A percentile compares a stretch with the other conserved stretches of the same genome.
Evolutionary conservation across 2,329 filamentous ascomycete genomes (phyloP).

Genomic region (Torrubiella hemipterigena): DNA sequence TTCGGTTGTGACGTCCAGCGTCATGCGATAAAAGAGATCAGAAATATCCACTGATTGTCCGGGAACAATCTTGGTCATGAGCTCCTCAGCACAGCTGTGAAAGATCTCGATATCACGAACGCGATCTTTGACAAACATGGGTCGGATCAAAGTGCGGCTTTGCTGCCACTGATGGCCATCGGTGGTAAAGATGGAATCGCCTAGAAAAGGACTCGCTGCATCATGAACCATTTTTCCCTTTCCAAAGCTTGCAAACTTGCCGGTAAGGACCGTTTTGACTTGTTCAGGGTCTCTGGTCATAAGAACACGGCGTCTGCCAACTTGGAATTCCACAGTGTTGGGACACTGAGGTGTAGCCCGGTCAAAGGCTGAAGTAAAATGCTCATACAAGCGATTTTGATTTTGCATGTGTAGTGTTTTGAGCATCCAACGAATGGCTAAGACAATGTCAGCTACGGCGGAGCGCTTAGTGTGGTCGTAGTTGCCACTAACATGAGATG

Average conservation of each 20-base stretch:
- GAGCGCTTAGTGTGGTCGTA: too few species aligned
- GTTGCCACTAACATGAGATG: too few species aligned
- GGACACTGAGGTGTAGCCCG: conserved; percentile 17
- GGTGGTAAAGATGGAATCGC: conserved; percentile 43
- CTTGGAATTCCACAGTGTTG: conserved; percentile 23
- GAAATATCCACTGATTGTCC: conserved; percentile 47
- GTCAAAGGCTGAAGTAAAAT: conserved; percentile 17
- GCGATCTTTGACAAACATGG: conserved; percentile 37
- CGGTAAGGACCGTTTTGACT: conserved; percentile 42
- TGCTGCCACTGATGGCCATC: conserved; percentile 42
- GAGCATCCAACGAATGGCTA: too few species aligned
- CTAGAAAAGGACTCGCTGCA: conserved; percentile 33
- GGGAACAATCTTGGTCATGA: conserved; percentile 46
- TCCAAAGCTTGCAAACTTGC: conserved; percentile 42
- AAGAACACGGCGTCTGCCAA: conserved; percentile 24
- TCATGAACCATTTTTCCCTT: conserved; percentile 30
- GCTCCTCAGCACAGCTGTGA: conserved; percentile 43
- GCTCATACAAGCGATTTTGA: conserved; percentile 18
- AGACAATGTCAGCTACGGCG: not conserved
- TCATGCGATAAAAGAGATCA: conserved; percentile 52
- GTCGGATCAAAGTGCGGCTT: conserved; percentile 38
- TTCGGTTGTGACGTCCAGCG: conserved; percentile 54
- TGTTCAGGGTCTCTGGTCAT: conserved; percentile 43
- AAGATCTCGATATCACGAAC: conserved; percentile 41
- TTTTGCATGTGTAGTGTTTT: conserved; percentile 3